Evolutionary conservation across 306 rosid species (phyloP), one percentile per base, ranked within the genome.

Genomic region (Malus sieversii): DNA sequence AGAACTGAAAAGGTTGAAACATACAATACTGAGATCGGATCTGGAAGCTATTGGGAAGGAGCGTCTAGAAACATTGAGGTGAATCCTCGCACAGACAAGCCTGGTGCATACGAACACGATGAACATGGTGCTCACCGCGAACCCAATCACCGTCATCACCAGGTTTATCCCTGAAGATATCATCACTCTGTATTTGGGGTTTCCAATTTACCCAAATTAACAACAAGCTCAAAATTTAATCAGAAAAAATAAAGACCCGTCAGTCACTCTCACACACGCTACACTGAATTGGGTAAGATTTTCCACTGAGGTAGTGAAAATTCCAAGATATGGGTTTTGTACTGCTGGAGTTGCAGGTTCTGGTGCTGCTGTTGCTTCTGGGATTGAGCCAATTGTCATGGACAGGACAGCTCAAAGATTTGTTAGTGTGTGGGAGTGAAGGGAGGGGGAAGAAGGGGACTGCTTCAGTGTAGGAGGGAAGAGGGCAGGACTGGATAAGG

Each of bases 61-160:
- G 72, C 98, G 87, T 68, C 96, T 82, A 3, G 91, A 81, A 81
- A 90, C 91, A 85, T 88, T 90, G 78, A 88, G 80, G 68, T 88
- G 98, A 85, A 93, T 90, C 85, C 94, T 87, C 57, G 97, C 97
- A 81, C 98, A 93, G 60, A 93, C 51, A n/a, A 93, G 93, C 66
- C 97, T 88, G 1, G 97, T 91, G 78, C 93, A 93, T 10, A 93
- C 91, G 76, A 90, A 91, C 65, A 93, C 91, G 82, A 93, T 93
- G 92, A 93, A 93, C 94, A 88, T 81, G 75, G 93, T 87, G 86
- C 98, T 93, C 69, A 93, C 96, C n/a, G 88, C 91, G 65, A 93
- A 93, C 22, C 96, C 98, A 87, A 91, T 90, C 78, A 88, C 92
- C n/a, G 94, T 93, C 98, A 93, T 93, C 83, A 93, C 98, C 89